Evolutionary conservation across 179 eudicot species (phyloP).

Genomic region (Kewa caespitosa): DNA sequence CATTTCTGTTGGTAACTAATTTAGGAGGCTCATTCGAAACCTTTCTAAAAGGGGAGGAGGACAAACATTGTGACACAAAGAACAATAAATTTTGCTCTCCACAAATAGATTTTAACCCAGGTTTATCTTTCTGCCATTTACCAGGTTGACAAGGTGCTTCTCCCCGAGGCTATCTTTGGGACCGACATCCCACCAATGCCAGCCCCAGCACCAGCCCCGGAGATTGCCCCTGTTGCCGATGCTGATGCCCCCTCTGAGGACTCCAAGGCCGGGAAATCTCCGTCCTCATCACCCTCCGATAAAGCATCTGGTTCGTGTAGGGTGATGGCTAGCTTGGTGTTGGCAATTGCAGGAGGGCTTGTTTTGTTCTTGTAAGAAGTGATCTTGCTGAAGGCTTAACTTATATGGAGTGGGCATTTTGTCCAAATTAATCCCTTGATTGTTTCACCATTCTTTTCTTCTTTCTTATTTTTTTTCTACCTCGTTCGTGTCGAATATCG

Average conservation of each 20-base stretch:
- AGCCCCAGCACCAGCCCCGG: constrained; percentile 79
- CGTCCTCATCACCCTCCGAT: constrained; percentile 32
- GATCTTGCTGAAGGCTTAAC: constrained; percentile 23
- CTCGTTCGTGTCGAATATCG: constrained; percentile 21
- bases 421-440: constrained; percentile 36
- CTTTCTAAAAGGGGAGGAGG: too few relatives aligned
- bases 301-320: constrained; percentile 35
- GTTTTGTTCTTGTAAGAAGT: constrained; percentile 38
- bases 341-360: constrained; percentile 41
- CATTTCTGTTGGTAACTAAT: too few relatives aligned
- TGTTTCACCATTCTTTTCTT: constrained; percentile 34
- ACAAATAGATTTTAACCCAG: too few relatives aligned
- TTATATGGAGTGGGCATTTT: constrained; percentile 35
- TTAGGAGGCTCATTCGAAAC: too few relatives aligned
- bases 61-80: too few relatives aligned
- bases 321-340: constrained; percentile 34
- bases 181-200: constrained; percentile 80
- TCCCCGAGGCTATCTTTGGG: constrained; percentile 84
- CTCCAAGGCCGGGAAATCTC: constrained; percentile 22
- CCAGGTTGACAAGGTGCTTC: constrained; percentile 70
- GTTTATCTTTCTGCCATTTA: too few relatives aligned
- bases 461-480: constrained; percentile 12
- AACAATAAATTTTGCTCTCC: too few relatives aligned
- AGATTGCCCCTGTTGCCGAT: constrained; percentile 41
- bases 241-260: constrained; percentile 40